A percentile compares a stretch with the other conserved stretches of the same genome.
Evolutionary conservation across 208 protist species (phyloP).

Genomic region (Phytomonas francai): DNA sequence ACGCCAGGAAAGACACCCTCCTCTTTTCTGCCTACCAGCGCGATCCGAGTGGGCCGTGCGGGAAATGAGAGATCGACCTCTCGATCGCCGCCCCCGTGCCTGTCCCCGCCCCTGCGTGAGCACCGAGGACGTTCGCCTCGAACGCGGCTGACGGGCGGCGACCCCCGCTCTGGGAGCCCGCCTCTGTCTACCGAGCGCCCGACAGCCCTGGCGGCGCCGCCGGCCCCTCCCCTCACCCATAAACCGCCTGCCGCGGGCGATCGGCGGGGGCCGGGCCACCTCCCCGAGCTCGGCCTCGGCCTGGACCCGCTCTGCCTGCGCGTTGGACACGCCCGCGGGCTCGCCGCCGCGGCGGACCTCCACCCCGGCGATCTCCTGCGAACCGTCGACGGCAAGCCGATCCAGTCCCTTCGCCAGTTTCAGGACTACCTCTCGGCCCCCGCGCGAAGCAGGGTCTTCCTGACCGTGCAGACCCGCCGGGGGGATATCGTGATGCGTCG

Average conservation of each 20-base stretch:
- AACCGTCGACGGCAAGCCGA: conserved; percentile 15
- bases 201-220: too few species aligned
- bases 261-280: too few species aligned
- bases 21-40: neutral
- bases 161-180: too few species aligned
- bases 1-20: neutral
- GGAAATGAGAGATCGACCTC: too few species aligned
- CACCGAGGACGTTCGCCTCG: too few species aligned
- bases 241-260: too few species aligned
- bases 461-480: conserved; percentile 14
- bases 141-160: too few species aligned
- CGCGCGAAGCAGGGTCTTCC: conserved; percentile 8
- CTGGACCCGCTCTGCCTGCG: conserved; percentile 12
- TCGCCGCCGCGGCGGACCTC: conserved; percentile 21
- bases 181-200: too few species aligned
- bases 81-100: too few species aligned
- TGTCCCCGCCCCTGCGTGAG: too few species aligned
- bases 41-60: too few species aligned
- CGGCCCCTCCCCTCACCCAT: too few species aligned
- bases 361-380: conserved; percentile 22
- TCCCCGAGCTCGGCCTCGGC: conserved; percentile 12
- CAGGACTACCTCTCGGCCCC: neutral
- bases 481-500: conserved; percentile 18
- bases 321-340: conserved; percentile 4
- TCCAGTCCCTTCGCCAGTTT: conserved; percentile 8